A percentile compares a stretch with the other conserved stretches of the same genome.
Conservation (phyloP, 441 rosid genomes). For the Dalechampia spathulata region DNA sequence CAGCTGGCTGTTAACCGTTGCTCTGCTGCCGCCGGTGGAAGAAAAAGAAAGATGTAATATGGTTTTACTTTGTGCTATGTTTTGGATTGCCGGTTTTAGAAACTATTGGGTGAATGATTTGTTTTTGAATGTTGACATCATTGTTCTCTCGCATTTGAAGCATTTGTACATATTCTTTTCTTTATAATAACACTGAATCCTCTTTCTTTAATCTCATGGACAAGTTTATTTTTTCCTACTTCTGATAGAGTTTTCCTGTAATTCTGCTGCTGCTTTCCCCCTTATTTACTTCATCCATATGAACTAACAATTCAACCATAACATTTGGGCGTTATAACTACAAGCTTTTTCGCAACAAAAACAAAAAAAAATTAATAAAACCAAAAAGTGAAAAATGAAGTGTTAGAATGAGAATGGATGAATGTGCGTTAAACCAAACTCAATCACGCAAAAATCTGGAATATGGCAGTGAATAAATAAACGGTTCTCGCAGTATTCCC, state of each 20-base stretch:
- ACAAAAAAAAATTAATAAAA: no score
- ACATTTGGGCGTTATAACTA: no score
- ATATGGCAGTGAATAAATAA: background rate
- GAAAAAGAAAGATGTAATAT: constrained; percentile 15
- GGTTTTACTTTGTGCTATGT: constrained; percentile 3
- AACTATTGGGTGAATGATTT: constrained; percentile 16
- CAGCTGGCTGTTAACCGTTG: constrained; percentile 18
- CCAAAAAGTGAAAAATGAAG: background rate
- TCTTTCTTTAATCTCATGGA: background rate
- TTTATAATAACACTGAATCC: background rate
- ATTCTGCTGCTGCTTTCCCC: background rate
- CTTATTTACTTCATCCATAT: no score
- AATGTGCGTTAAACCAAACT: background rate
- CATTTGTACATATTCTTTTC: background rate
- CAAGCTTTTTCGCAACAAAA: no score
- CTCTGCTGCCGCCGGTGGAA: background rate
- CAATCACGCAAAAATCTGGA: background rate
- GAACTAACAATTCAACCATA: no score
- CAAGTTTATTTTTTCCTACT: background rate
- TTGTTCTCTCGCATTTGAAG: constrained; percentile 3
- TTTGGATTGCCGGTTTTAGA: constrained; percentile 17
- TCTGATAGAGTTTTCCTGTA: background rate
- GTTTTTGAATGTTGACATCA: constrained; percentile 6
- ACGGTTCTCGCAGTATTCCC: constrained; percentile 8
- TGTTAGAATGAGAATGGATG: background rate